A percentile compares a stretch with the other conserved stretches of the same genome.
Conservation (phyloP, 805 yeast genomes). For the Saturnispora gosingensis region DNA sequence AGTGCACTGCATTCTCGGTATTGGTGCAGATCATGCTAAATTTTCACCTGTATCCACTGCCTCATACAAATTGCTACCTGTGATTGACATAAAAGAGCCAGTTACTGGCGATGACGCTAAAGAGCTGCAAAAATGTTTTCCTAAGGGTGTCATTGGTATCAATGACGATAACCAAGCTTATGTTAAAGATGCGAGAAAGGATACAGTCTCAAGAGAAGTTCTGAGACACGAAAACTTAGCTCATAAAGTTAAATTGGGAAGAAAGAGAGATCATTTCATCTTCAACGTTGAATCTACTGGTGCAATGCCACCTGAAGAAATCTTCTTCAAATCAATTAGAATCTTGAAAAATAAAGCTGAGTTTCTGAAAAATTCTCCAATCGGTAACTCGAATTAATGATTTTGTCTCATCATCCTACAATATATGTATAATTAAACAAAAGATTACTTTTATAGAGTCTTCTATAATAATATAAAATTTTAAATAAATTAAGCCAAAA, state of each 20-base stretch:
- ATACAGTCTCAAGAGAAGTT: constrained; percentile 95
- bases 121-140: constrained; percentile 82
- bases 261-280: constrained; percentile 86
- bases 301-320: constrained; percentile 95
- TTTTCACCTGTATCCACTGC: constrained; percentile 97
- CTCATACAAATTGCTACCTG: constrained; percentile 86
- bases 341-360: constrained; percentile 79
- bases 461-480: not conserved
- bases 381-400: constrained; percentile 32
- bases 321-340: constrained; percentile 82
- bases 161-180: constrained; percentile 58
- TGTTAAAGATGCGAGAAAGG: constrained; percentile 85
- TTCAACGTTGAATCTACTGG: constrained; percentile 94
- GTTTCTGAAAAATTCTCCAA: constrained; percentile 69
- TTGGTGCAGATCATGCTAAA: constrained; percentile 90
- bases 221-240: constrained; percentile 86
- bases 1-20: constrained; percentile 85
- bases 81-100: constrained; percentile 64
- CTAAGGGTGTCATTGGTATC: constrained; percentile 83
- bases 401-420: not conserved
- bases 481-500: not conserved
- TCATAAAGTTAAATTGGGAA: constrained; percentile 83
- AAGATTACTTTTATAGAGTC: not conserved
- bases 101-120: constrained; percentile 69
- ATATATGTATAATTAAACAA: constrained; percentile 1